Evolutionary conservation across 768 basidiomycete species (phyloP).

Genomic region (Cytidiella melzeri): DNA sequence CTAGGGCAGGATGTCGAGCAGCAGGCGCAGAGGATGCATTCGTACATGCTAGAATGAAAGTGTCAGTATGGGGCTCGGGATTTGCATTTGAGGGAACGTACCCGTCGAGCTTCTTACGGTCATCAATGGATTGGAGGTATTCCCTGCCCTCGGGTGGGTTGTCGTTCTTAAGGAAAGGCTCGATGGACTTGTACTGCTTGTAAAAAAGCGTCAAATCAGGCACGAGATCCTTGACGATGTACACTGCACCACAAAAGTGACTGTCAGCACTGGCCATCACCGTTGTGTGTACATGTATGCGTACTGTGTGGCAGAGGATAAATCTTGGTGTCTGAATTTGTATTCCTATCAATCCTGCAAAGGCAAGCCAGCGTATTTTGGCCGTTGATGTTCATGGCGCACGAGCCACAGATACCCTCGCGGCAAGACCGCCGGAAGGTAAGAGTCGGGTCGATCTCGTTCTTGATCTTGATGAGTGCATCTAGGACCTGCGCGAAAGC

Average conservation of each 20-base stretch:
- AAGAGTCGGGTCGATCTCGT: slow-evolving; percentile 93
- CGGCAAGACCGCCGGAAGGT: slow-evolving; percentile 93
- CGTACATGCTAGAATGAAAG: slow-evolving; percentile 82
- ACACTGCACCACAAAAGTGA: slow-evolving; percentile 61
- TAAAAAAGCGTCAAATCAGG: slow-evolving; percentile 89
- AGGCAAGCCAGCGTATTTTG: slow-evolving; percentile 97
- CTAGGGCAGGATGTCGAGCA: slow-evolving; percentile 97
- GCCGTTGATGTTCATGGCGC: slow-evolving; percentile 99
- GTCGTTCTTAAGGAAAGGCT: slow-evolving; percentile 93
- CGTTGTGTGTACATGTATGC: slow-evolving; percentile 26
- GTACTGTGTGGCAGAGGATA: slow-evolving; percentile 96
- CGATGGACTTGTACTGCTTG: slow-evolving; percentile 99
- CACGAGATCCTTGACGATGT: slow-evolving; percentile 97
- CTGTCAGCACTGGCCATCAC: background rate
- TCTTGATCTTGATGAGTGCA: slow-evolving; percentile 98
- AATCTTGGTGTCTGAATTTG: slow-evolving; percentile 74
- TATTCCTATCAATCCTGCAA: slow-evolving; percentile 84
- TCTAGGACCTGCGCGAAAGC: slow-evolving; percentile 57
- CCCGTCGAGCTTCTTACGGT: slow-evolving; percentile 88
- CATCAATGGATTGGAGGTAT: slow-evolving; percentile 84
- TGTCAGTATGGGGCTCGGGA: no score
- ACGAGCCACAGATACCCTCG: slow-evolving; percentile 96
- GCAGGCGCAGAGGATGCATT: slow-evolving; percentile 95
- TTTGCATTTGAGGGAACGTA: slow-evolving; percentile 27
- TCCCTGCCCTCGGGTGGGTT: slow-evolving; percentile 82